Percentiles rank a stretch among this genome's conserved stretches.
Evolutionary conservation across 2,329 filamentous ascomycete species (phyloP).

Genomic region (Amesomyces nigricolor): DNA sequence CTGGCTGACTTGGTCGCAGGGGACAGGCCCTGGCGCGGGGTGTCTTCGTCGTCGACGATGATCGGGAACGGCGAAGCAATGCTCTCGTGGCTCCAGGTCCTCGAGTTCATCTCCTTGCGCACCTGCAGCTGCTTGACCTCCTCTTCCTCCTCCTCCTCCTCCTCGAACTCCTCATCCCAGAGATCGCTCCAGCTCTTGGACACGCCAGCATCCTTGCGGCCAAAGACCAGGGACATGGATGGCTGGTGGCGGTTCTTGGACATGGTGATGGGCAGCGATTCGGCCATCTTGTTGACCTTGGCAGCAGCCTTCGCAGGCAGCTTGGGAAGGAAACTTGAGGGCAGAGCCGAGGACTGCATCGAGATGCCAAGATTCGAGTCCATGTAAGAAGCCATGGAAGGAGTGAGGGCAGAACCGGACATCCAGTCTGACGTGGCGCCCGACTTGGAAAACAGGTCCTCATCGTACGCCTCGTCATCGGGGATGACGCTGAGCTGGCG

Average conservation of each 20-base stretch:
- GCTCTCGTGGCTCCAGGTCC: constrained; percentile 75
- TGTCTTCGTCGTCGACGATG: constrained; percentile 40
- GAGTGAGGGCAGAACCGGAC: constrained; percentile 67
- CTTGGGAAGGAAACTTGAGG: constrained; percentile 35
- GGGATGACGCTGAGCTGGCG: constrained; percentile 85
- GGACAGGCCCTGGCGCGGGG: constrained; percentile 39
- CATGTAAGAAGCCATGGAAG: constrained; percentile 76
- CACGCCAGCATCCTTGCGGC: constrained; percentile 63
- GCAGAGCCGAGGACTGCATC: constrained; percentile 65
- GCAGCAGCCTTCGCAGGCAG: constrained; percentile 43
- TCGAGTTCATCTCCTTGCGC: constrained; percentile 63
- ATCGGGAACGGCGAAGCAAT: constrained; percentile 34
- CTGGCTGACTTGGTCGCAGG: constrained; percentile 38
- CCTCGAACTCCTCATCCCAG: constrained; percentile 87
- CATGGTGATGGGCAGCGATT: constrained; percentile 72
- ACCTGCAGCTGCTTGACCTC: constrained; percentile 53
- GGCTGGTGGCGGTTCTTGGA: constrained; percentile 65
- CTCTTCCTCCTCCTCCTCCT: constrained; percentile 64
- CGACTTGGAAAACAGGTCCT: constrained; percentile 80
- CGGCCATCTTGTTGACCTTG: constrained; percentile 55
- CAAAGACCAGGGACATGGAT: constrained; percentile 75
- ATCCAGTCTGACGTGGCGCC: constrained; percentile 72
- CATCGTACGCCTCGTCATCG: constrained; percentile 70
- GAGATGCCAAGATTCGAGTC: constrained; percentile 79
- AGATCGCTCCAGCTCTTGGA: constrained; percentile 99